Evolutionary conservation across 371 early-diverging fungal species (phyloP).

Genomic region (Syncephalastrum monosporum): DNA sequence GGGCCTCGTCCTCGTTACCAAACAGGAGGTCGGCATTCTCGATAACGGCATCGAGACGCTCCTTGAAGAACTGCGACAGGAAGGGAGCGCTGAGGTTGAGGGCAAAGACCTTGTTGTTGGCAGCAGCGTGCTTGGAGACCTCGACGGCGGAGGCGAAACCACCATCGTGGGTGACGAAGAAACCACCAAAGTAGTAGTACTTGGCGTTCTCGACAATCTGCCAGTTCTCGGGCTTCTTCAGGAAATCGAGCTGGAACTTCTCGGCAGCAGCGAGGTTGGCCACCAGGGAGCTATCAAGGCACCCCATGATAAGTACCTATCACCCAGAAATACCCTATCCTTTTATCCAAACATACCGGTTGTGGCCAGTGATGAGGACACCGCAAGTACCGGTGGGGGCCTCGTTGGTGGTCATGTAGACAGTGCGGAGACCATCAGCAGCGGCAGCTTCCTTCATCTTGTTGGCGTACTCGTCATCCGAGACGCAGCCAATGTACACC

Average conservation of each 20-base stretch:
- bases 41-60: slow-evolving; percentile 71
- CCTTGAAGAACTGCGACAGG: slow-evolving; percentile 90
- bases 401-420: slow-evolving; percentile 71
- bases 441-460: slow-evolving; percentile 75
- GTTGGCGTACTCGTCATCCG: slow-evolving; percentile 80
- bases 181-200: slow-evolving; percentile 90
- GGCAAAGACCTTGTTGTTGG: slow-evolving; percentile 67
- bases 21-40: slow-evolving; percentile 90
- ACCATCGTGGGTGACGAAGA: slow-evolving; percentile 87
- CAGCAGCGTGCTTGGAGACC: slow-evolving; percentile 88
- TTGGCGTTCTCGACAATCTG: slow-evolving; percentile 82
- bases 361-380: slow-evolving; percentile 86
- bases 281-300: slow-evolving; percentile 67
- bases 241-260: slow-evolving; percentile 75
- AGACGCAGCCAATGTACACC: slow-evolving; percentile 90
- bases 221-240: slow-evolving; percentile 81
- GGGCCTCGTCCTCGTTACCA: slow-evolving; percentile 96
- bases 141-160: slow-evolving; percentile 65
- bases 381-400: slow-evolving; percentile 94
- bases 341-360: slow-evolving; percentile 57
- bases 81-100: slow-evolving; percentile 97
- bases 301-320: slow-evolving; percentile 4
- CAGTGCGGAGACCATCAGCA: slow-evolving; percentile 82
- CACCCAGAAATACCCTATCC: background rate
- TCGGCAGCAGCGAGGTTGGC: slow-evolving; percentile 95